phyloP scores from a whole-genome alignment of 1,284 basidiomycete species.

The Leccinum insolens region DNA sequence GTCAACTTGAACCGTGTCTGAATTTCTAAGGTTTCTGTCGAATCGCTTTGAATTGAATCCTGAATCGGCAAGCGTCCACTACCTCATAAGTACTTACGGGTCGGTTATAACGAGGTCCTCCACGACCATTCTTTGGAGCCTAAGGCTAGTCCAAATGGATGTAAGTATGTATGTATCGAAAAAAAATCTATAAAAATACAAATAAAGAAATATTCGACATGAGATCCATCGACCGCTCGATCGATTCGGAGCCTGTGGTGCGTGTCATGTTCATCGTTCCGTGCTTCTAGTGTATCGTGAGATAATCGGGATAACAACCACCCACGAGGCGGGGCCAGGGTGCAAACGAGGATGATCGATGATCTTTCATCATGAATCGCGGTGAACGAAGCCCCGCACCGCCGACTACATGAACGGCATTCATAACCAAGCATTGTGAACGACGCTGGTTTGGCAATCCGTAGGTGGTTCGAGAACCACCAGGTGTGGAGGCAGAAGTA shows the following conservation, averaged over 20 bases:
- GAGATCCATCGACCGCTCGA: constrained; percentile 1
- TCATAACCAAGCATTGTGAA: background rate
- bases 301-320: background rate
- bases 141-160: background rate
- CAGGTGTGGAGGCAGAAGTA: too few relatives aligned
- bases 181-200: background rate
- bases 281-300: background rate
- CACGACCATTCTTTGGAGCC: background rate
- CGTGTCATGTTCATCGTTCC: background rate
- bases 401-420: background rate
- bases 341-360: background rate
- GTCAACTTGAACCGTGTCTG: background rate
- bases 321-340: constrained; percentile 7
- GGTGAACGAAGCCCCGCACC: background rate
- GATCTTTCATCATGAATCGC: constrained; percentile 2
- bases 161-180: background rate
- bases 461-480: background rate
- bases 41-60: background rate
- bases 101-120: background rate
- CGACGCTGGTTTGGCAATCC: background rate
- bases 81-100: background rate
- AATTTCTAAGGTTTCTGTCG: background rate
- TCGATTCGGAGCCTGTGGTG: background rate
- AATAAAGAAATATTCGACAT: background rate
- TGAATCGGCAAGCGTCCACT: background rate